These are phyloP conservation scores for Fusarium siculi DNA, from an alignment of 2,329 filamentous ascomycete genomes.

Conservation along the genomic window DNA sequence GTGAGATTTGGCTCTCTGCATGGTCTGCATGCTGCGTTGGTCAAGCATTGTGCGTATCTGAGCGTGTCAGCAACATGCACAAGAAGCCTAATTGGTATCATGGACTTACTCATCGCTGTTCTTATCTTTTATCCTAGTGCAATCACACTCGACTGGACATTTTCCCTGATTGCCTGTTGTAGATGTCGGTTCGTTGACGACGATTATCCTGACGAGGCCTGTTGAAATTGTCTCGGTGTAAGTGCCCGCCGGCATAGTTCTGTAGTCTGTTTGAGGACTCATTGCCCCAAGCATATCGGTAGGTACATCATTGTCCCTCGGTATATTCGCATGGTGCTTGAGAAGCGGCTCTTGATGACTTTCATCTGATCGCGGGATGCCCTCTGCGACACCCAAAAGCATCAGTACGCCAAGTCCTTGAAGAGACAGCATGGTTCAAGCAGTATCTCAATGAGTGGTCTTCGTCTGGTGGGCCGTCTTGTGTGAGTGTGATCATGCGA, in stretches of 20 bases:
- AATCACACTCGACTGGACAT: constrained; percentile 42
- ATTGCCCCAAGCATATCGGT: background rate
- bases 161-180: constrained; percentile 1
- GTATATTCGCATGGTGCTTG: background rate
- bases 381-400: background rate
- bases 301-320: background rate
- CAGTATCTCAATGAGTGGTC: background rate
- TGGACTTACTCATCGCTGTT: constrained; percentile 36
- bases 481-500: background rate
- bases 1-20: constrained; percentile 36
- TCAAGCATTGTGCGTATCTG: constrained; percentile 47
- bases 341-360: background rate
- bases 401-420: background rate
- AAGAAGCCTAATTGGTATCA: background rate
- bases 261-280: constrained; percentile 32
- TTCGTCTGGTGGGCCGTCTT: background rate
- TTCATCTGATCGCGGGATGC: background rate
- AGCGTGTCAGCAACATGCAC: background rate
- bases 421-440: background rate
- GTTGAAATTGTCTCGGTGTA: constrained; percentile 37
- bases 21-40: constrained; percentile 40
- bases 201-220: constrained; percentile 31
- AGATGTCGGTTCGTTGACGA: constrained; percentile 28
- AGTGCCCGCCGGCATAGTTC: constrained; percentile 41
- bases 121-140: constrained; percentile 42